Base-by-base conservation (phyloP, 768 basidiomycete genomes). In the Antrodiella citrinella region DNA sequence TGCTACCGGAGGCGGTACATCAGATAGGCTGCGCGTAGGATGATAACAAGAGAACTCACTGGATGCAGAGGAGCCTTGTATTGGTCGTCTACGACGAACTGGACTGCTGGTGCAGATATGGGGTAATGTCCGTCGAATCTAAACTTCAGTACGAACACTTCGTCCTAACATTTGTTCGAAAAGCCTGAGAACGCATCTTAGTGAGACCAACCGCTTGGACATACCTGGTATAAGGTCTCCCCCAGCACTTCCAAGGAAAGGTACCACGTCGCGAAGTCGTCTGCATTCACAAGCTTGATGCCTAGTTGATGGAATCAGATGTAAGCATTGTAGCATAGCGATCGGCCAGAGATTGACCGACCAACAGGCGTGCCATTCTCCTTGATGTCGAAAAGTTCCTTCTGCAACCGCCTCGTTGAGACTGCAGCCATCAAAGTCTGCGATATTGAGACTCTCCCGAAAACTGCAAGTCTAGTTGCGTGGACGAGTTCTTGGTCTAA, bases 61-160 rank as follows among this genome's bases (percentile, higher is more conserved):
- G 88, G 91, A 60, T 92, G 91, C 19, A 82, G 61, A 10, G 89
- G 90, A n/a, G 87, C 74, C 59, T 82, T 69, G 54, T 72, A 73
- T 30, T 72, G 72, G 45, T 82, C 74, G 45, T 77, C 75, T 13
- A 85, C 79, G 38, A 91, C 80, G 61, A 93, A 94, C 59, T 87
- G 85, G 18, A 94, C 91, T 15, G 88, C 86, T 11, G 91, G 91
- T 1, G 88, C 80, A 10, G 86, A 84, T 57, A 94, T 93, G 0
- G 91, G 91, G 65, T 92, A 93, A 58, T 78, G 76, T 1, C 76
- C 30, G 56, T 90, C 86, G 63, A 94, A 94, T 58, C 84, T 76
- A 65, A 94, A 92, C 67, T 82, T 82, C 35, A 91, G 72, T 49
- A 78, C 83, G 65, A 88, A 84, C 47, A 74, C 75, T 68, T 92